These are phyloP conservation scores for Diaporthe citrichinensis DNA, from an alignment of 2,329 filamentous ascomycete species.

Conservation along the genomic window DNA sequence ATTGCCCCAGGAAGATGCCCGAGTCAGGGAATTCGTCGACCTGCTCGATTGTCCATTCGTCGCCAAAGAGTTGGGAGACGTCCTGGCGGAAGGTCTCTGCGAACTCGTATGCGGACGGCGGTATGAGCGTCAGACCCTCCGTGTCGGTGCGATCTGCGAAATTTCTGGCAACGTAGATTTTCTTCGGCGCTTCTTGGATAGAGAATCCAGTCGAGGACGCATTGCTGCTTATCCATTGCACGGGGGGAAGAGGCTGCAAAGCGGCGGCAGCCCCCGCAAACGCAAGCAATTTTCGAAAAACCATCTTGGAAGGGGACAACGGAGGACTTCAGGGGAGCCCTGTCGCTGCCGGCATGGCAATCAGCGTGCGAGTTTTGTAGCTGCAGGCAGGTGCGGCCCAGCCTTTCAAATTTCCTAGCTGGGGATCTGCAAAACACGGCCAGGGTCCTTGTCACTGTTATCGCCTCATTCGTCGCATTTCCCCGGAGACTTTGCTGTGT, in stretches of 20 bases:
- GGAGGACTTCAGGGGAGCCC: background rate
- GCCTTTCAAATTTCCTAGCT: background rate
- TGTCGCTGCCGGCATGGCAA: background rate
- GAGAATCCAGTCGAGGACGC: constrained; percentile 6
- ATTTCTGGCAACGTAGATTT: background rate
- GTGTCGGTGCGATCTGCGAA: constrained; percentile 4
- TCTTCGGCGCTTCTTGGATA: constrained; percentile 7
- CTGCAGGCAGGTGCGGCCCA: background rate
- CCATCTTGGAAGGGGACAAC: background rate
- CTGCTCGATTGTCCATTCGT: constrained; percentile 2
- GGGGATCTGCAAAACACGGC: constrained; percentile 2
- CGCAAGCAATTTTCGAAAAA: background rate
- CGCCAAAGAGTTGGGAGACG: constrained; percentile 4
- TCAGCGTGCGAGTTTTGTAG: background rate
- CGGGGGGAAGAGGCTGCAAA: constrained; percentile 13
- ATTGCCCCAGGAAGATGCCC: constrained; percentile 4
- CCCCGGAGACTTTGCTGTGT: background rate
- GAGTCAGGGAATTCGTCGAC: constrained; percentile 9
- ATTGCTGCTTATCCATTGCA: constrained; percentile 7
- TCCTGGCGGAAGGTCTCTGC: constrained; percentile 12
- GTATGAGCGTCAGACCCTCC: constrained; percentile 21
- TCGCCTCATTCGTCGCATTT: background rate
- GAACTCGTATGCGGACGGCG: constrained; percentile 4
- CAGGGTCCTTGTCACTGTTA: background rate
- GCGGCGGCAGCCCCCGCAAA: background rate